These are phyloP conservation scores for Zelopaecilomyces penicillatus DNA, from an alignment of 2,329 filamentous ascomycete genomes.

Conservation along the genomic window DNA sequence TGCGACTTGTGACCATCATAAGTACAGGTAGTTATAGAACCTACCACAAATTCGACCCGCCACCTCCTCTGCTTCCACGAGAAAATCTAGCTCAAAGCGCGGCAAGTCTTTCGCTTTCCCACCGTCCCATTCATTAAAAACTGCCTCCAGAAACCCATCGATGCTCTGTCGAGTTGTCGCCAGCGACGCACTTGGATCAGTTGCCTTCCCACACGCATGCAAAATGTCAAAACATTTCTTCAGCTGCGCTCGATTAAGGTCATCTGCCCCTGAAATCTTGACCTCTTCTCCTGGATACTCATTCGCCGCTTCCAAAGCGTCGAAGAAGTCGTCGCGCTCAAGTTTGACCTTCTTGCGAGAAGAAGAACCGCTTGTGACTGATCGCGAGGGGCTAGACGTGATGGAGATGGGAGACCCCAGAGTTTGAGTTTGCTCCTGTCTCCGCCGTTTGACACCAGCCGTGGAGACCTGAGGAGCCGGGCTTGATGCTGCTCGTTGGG, in stretches of 20 bases:
- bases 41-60: slow-evolving; percentile 22
- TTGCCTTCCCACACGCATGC: slow-evolving; percentile 22
- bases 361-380: no score
- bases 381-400: slow-evolving; percentile 5
- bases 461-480: no score
- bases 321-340: slow-evolving; percentile 17
- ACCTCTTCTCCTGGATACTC: slow-evolving; percentile 10
- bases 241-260: slow-evolving; percentile 19
- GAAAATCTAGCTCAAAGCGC: slow-evolving; percentile 21
- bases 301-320: slow-evolving; percentile 15
- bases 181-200: slow-evolving; percentile 15
- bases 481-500: no score
- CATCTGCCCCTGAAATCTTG: slow-evolving; percentile 16
- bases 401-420: slow-evolving; percentile 12
- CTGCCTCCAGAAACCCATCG: slow-evolving; percentile 23
- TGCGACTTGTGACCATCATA: background rate
- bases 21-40: slow-evolving; percentile 4
- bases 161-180: slow-evolving; percentile 20
- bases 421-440: no score
- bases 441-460: no score
- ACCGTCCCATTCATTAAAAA: slow-evolving; percentile 21
- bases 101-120: slow-evolving; percentile 2
- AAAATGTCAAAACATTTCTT: slow-evolving; percentile 24
- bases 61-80: slow-evolving; percentile 17
- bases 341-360: background rate